Evolutionary conservation across 2,329 filamentous ascomycete species (phyloP), one percentile per base, ranked within the genome.

Genomic region (Dothistroma septosporum): DNA sequence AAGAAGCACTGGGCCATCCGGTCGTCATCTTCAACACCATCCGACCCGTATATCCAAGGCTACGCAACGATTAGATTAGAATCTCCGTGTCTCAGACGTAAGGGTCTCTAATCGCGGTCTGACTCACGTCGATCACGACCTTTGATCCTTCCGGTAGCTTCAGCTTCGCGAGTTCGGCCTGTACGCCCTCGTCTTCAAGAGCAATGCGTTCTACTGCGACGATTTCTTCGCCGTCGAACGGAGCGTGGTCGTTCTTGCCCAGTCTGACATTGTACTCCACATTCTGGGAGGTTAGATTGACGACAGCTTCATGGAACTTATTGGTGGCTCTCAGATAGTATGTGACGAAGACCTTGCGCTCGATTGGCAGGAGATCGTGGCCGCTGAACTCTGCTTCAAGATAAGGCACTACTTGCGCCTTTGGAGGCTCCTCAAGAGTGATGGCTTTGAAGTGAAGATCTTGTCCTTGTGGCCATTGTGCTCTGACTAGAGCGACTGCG

Each of bases 391-490:
- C 72, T 14, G 71, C 71, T 19, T 74, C 69, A 10, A 75, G 60
- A 46, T 70, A 75, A 19, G 69, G 68, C 1, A 73, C 55, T 24
- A 68, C 61, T 33, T 74, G 71, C 5, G 66, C 69, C 57, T 75
- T 75, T 1, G 68, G 60, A 4, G 73, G 73, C 60, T 75, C 73
- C 44, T 73, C 65, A 6, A 75, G 66, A 4, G 70, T 89, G 55
- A 91, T 82, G 66, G 82, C 83, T 76, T 90, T 90, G 79, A 85
- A 86, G 55, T 86, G 82, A 48, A 87, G 71, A 32, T 82, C 77
- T 2, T 80, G 82, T 24, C 78, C 77, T 12, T 76, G 74, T 0
- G 85, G 85, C 82, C 85, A 87, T 58, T 79, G 76, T 52, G 73
- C 71, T 60, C 75, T 79, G 63, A 88, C 76, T 33, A 86, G 73